phyloP scores from a whole-genome alignment of 2,329 filamentous ascomycete genomes.

The Diaporthe velutina region DNA sequence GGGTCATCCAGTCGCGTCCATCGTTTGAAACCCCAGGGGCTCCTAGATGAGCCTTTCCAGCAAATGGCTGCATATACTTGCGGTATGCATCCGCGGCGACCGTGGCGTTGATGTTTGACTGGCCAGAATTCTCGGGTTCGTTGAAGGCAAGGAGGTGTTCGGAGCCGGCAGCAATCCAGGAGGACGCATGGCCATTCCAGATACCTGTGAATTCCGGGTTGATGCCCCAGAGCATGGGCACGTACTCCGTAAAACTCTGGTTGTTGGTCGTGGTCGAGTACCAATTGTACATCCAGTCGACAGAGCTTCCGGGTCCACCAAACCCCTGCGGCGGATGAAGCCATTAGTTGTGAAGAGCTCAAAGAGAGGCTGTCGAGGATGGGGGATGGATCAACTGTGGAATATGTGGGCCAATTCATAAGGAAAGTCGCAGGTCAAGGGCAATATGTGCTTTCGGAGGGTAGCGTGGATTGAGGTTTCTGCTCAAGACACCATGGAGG shows the following conservation, averaged over 20 bases:
- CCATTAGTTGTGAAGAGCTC: neutral
- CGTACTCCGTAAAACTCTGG: conserved; percentile 41
- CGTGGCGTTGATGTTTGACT: conserved; percentile 45
- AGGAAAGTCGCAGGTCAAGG: too few relatives aligned
- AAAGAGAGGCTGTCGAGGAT: neutral
- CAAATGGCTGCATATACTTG: conserved; percentile 59
- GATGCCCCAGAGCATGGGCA: conserved; percentile 45
- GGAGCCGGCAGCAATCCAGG: conserved; percentile 38
- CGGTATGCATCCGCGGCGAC: conserved; percentile 55
- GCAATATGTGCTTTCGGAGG: neutral
- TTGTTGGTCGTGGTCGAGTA: conserved; percentile 43
- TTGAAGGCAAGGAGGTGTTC: conserved; percentile 44
- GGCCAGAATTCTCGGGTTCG: conserved; percentile 43
- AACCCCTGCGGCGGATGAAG: conserved; percentile 33
- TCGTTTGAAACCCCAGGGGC: conserved; percentile 63
- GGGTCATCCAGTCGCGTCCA: conserved; percentile 55
- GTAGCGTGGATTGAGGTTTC: neutral
- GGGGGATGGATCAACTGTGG: neutral
- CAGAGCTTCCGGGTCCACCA: conserved; percentile 39
- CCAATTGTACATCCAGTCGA: conserved; percentile 48
- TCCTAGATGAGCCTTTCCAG: conserved; percentile 57
- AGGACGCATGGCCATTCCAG: conserved; percentile 39
- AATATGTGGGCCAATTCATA: too few relatives aligned
- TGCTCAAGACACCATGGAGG: neutral
- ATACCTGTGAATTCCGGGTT: conserved; percentile 37